These are phyloP conservation scores for Crotalaria pallida DNA, from an alignment of 306 rosid genomes.

Conservation along the genomic window DNA sequence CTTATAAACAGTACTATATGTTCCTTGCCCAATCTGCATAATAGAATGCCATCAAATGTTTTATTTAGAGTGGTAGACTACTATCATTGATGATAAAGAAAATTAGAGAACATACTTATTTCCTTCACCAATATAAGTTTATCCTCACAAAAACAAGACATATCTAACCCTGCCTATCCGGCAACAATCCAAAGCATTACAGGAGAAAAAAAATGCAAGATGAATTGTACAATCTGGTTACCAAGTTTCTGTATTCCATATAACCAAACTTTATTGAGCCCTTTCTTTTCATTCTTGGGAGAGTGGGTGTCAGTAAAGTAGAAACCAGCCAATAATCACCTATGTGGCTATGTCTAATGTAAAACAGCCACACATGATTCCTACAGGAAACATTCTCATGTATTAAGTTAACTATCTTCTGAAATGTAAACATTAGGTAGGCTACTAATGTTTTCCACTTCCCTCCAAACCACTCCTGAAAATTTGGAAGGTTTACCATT, in stretches of 20 bases:
- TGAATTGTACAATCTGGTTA: background rate
- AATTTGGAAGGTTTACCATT: background rate
- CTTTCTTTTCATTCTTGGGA: background rate
- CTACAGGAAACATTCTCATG: background rate
- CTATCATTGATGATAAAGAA: background rate
- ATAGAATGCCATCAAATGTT: slow-evolving; percentile 24
- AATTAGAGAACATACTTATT: background rate
- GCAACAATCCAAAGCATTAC: background rate
- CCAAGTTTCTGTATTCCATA: background rate
- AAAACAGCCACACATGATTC: background rate
- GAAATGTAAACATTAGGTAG: background rate
- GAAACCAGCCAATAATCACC: background rate
- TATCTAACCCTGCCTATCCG: background rate
- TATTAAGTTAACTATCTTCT: background rate
- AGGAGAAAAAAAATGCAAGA: background rate
- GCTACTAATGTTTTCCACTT: background rate
- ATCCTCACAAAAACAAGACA: slow-evolving; percentile 12
- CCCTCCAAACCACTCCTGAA: background rate
- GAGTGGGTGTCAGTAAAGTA: background rate
- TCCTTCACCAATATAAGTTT: background rate
- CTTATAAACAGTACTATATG: slow-evolving; percentile 91
- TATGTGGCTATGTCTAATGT: background rate
- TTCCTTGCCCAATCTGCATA: slow-evolving; percentile 96
- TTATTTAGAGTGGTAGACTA: background rate
- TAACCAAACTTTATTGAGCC: slow-evolving; percentile 6